These are phyloP conservation scores for Nothophoma quercina DNA, from an alignment of 2,329 filamentous ascomycete genomes.

Conservation along the genomic window DNA sequence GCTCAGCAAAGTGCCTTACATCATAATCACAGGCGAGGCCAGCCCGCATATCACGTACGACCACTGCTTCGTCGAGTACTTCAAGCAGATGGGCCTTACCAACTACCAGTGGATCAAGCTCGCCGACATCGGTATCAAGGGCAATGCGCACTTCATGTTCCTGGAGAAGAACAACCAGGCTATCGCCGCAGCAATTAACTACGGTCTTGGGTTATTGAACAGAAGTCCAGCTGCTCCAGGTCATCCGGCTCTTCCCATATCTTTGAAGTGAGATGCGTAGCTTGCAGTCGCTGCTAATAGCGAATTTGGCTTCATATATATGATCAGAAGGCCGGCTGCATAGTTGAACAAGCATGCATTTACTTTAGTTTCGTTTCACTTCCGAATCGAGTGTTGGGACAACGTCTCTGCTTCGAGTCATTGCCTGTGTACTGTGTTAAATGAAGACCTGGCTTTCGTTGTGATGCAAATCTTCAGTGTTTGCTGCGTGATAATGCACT, in stretches of 20 bases:
- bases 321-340: too few relatives aligned
- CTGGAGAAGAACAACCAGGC: conserved; percentile 61
- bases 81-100: conserved; percentile 53
- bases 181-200: conserved; percentile 45
- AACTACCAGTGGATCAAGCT: conserved; percentile 56
- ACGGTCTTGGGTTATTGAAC: conserved; percentile 9
- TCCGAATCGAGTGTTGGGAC: too few relatives aligned
- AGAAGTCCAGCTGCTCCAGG: conserved; percentile 8
- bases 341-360: too few relatives aligned
- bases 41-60: conserved; percentile 43
- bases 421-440: too few relatives aligned
- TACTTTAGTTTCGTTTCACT: too few relatives aligned
- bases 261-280: neutral
- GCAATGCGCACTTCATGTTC: conserved; percentile 65
- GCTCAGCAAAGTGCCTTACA: conserved; percentile 37
- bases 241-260: conserved; percentile 9
- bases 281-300: too few relatives aligned
- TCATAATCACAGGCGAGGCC: conserved; percentile 42
- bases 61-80: conserved; percentile 40
- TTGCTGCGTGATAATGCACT: too few relatives aligned
- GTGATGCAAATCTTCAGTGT: too few relatives aligned
- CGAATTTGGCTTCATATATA: too few relatives aligned
- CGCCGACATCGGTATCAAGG: conserved; percentile 54
- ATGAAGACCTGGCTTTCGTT: too few relatives aligned
- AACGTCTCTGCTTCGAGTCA: too few relatives aligned